Evolutionary conservation across 306 rosid species (phyloP).

Genomic region (Sicyos edulis): DNA sequence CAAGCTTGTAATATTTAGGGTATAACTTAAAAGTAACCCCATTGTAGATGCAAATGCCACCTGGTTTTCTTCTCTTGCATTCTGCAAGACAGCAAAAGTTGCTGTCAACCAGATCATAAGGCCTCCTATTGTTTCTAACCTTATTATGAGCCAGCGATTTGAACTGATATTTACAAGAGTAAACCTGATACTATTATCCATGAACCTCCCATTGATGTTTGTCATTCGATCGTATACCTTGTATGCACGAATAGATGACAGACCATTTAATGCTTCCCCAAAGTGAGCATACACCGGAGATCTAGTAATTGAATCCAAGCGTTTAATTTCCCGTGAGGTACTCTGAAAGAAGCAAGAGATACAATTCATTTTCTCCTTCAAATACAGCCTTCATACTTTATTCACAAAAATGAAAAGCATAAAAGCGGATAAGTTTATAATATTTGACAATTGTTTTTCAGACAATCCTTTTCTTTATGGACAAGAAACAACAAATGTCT

Average conservation of each 20-base stretch:
- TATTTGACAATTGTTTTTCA: not conserved
- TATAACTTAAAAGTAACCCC: slow-evolving; percentile 84
- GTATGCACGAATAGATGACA: slow-evolving; percentile 69
- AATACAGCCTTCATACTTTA: slow-evolving; percentile 3
- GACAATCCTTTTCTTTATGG: not conserved
- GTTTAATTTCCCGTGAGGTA: slow-evolving; percentile 79
- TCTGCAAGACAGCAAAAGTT: slow-evolving; percentile 76
- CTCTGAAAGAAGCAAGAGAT: slow-evolving; percentile 36
- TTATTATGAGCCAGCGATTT: slow-evolving; percentile 61
- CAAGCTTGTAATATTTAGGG: slow-evolving; percentile 69
- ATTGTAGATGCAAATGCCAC: slow-evolving; percentile 61
- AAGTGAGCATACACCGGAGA: slow-evolving; percentile 92
- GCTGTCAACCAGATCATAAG: slow-evolving; percentile 84
- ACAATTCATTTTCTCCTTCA: not conserved
- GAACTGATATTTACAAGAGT: slow-evolving; percentile 53
- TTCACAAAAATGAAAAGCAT: not conserved
- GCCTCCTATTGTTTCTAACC: slow-evolving; percentile 79
- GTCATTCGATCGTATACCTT: slow-evolving; percentile 78
- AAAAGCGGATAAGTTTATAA: too few relatives aligned
- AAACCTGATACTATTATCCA: slow-evolving; percentile 83
- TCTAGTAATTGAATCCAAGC: slow-evolving; percentile 74
- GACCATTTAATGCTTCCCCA: slow-evolving; percentile 85
- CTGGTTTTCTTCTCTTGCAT: slow-evolving; percentile 47
- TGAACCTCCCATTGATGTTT: slow-evolving; percentile 53
- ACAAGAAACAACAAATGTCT: not conserved